Evolutionary conservation across 805 yeast genomes (phyloP), one percentile per base, ranked within the genome.

Genomic region (Lipomyces sp.): DNA sequence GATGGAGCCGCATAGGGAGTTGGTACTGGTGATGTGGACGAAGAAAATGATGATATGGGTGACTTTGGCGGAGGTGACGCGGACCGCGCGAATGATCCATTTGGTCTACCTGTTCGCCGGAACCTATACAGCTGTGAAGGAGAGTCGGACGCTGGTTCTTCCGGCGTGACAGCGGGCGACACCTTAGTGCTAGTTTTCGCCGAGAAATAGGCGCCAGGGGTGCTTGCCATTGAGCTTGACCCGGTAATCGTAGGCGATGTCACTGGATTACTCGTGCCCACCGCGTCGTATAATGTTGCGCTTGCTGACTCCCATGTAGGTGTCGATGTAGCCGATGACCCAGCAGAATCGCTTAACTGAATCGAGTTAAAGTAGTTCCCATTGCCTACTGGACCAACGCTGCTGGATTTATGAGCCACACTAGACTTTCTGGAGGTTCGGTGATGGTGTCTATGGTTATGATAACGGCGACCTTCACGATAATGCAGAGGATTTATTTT

Each of bases 1-100:
- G 32, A 15, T 10, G 3, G 39, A 37, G 39, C 39, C 15, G 39
- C 4, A 37, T 10, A 37, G 15, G 59, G 57, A 5, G 55, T 57
- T 18, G 58, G 39, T 8, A 37, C 58, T 11, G 66, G 68, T 10
- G 65, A 59, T 2, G 64, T 39, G 11, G 65, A 34, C 13, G 65
- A 29, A 2, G 70, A 61, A 53, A 67, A 64, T 11, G 70, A 64
- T 35, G 66, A 67, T 5, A 67, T 54, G 15, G 70, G 70, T 5
- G 70, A 67, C 54, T 62, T 60, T 15, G 70, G 70, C 2, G 67
- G 64, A 13, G 69, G 69, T 7, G 69, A 63, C 30, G 45, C 13
- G 2, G 54, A 18, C 8, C 64, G 57, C 24, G 24, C 24, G 10
- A 62, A 29, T 11, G 42, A 4, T 32, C 60, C 53, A 29, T 56